Evolutionary conservation across 2,329 filamentous ascomycete genomes (phyloP).

Genomic region (Alternaria angustiovoidea): DNA sequence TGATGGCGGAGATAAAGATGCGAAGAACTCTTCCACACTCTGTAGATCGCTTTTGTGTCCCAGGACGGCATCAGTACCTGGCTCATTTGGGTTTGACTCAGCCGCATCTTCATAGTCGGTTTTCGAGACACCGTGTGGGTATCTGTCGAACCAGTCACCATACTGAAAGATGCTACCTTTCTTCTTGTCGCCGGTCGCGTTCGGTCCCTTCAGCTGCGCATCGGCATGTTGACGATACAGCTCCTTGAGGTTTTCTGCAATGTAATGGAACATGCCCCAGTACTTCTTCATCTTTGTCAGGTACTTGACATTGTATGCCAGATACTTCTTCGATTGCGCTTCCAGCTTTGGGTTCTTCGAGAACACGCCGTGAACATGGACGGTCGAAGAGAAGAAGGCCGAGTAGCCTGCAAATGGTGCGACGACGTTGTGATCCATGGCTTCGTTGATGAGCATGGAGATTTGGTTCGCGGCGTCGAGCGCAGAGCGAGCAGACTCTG

Average conservation of each 20-base stretch:
- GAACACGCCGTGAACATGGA: constrained; percentile 93
- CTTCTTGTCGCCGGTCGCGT: constrained; percentile 43
- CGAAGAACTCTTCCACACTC: constrained; percentile 94
- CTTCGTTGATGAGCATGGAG: constrained; percentile 81
- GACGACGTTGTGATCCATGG: constrained; percentile 79
- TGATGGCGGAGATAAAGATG: constrained; percentile 73
- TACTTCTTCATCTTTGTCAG: constrained; percentile 94
- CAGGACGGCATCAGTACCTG: constrained; percentile 84
- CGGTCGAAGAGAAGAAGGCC: constrained; percentile 89
- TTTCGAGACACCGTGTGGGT: constrained; percentile 88
- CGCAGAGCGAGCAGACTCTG: constrained; percentile 76
- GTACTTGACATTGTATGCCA: constrained; percentile 88
- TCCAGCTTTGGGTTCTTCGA: constrained; percentile 82
- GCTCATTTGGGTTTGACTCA: constrained; percentile 73
- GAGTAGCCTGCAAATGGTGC: constrained; percentile 96
- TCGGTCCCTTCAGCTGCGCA: constrained; percentile 73
- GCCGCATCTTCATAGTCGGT: constrained; percentile 83
- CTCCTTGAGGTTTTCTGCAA: constrained; percentile 90
- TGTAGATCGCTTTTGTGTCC: constrained; percentile 90
- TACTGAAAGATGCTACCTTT: constrained; percentile 82
- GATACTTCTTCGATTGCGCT: constrained; percentile 79
- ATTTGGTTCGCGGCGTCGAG: constrained; percentile 87
- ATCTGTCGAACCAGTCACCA: constrained; percentile 95
- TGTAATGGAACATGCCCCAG: constrained; percentile 98
- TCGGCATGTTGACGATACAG: constrained; percentile 87